These are phyloP conservation scores for Apophysomyces variabilis DNA, from an alignment of 371 early-diverging fungal species.

Conservation along the genomic window DNA sequence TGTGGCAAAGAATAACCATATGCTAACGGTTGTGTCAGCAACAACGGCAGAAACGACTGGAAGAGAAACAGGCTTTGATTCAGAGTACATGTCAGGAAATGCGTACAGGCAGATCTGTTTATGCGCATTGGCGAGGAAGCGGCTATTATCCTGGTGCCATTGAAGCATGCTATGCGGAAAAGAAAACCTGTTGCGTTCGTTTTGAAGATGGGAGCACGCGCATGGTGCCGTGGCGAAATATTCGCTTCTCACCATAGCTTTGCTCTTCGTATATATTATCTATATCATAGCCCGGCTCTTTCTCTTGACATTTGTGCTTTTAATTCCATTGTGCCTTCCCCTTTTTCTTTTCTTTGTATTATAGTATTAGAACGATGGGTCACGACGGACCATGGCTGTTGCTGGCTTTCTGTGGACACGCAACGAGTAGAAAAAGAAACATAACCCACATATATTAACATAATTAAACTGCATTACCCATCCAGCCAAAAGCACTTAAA, in stretches of 20 bases:
- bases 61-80: slow-evolving; percentile 24
- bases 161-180: slow-evolving; percentile 27
- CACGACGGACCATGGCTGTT: too few species aligned
- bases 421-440: too few species aligned
- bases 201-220: slow-evolving; percentile 43
- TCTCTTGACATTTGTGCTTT: neutral
- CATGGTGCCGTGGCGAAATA: slow-evolving; percentile 51
- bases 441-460: too few species aligned
- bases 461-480: too few species aligned
- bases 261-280: neutral
- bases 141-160: slow-evolving; percentile 38
- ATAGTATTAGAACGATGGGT: too few species aligned
- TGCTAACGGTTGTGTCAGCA: slow-evolving; percentile 2
- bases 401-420: too few species aligned
- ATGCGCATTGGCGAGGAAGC: slow-evolving; percentile 49
- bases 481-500: too few species aligned
- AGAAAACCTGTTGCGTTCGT: slow-evolving; percentile 38
- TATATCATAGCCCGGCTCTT: neutral
- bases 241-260: slow-evolving; percentile 24
- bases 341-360: too few species aligned
- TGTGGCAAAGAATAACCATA: neutral
- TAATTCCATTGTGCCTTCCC: too few species aligned
- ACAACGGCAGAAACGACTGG: slow-evolving; percentile 27
- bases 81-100: slow-evolving; percentile 40
- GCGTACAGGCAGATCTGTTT: slow-evolving; percentile 26